phyloP scores from a whole-genome alignment of 2,329 filamentous ascomycete species.

The Pestalotiopsis sp. region DNA sequence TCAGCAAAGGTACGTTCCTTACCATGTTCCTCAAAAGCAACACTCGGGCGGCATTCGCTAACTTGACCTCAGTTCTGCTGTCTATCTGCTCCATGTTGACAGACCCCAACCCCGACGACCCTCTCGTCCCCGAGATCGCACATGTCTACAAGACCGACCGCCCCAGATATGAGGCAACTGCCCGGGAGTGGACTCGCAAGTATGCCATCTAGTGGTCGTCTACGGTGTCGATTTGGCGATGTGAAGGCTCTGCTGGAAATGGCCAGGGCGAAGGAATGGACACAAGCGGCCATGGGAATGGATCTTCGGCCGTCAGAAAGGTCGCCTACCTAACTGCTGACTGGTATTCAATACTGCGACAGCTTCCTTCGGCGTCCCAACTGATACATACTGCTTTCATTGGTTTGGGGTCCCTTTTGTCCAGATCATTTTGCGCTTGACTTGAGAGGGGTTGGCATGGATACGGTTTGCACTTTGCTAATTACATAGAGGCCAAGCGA shows the following conservation, averaged over 20 bases:
- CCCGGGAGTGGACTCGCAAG: constrained; percentile 98
- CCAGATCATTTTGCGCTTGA: constrained; percentile 3
- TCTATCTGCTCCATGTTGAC: constrained; percentile 99
- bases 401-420: constrained; percentile 11
- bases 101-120: constrained; percentile 98
- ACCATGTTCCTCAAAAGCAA: neutral
- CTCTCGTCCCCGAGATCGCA: constrained; percentile 96
- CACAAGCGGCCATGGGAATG: neutral
- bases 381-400: constrained; percentile 9
- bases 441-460: constrained; percentile 7
- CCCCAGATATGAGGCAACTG: constrained; percentile 92
- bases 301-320: neutral
- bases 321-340: neutral
- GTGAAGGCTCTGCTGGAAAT: neutral
- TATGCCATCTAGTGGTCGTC: constrained; percentile 76
- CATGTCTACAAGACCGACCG: constrained; percentile 99
- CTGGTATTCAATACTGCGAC: neutral
- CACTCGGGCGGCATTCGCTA: constrained; percentile 15
- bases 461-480: constrained; percentile 7
- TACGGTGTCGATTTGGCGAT: neutral
- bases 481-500: constrained; percentile 4
- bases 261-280: neutral
- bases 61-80: constrained; percentile 70
- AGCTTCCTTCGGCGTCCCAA: constrained; percentile 1
- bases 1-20: constrained; percentile 81